A percentile compares a stretch with the other conserved stretches of the same genome.
phyloP scores from a whole-genome alignment of 2,329 filamentous ascomycete genomes.

The Lizonia empirigonia region DNA sequence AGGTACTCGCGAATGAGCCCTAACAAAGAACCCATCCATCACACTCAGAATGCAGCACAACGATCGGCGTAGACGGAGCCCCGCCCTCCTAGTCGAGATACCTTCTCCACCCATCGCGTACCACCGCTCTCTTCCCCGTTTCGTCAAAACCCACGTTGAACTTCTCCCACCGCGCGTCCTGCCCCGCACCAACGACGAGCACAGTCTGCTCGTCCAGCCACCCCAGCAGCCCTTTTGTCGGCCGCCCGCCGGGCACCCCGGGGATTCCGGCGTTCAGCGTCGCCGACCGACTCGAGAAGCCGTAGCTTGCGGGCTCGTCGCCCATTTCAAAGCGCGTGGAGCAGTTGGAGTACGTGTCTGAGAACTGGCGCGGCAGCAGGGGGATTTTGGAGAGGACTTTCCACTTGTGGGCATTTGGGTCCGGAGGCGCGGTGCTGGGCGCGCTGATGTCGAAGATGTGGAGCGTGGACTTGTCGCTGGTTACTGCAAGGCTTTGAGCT shows the following conservation, averaged over 20 bases:
- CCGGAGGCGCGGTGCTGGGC: conserved; percentile 6
- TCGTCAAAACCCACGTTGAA: conserved; percentile 61
- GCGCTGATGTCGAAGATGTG: conserved; percentile 85
- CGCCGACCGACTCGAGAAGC: conserved; percentile 36
- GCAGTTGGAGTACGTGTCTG: conserved; percentile 85
- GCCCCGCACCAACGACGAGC: conserved; percentile 77
- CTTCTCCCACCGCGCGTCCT: conserved; percentile 85
- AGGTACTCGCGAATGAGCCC: background rate
- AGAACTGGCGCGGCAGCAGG: conserved; percentile 83
- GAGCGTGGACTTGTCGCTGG: conserved; percentile 94
- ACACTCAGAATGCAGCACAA: background rate
- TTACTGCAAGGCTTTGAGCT: conserved; percentile 81
- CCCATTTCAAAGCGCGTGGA: conserved; percentile 82
- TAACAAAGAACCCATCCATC: background rate
- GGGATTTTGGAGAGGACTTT: conserved; percentile 83
- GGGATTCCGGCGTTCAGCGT: conserved; percentile 56
- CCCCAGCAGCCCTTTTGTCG: conserved; percentile 82
- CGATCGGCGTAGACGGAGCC: background rate
- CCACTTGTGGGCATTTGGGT: conserved; percentile 66
- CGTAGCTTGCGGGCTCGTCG: conserved; percentile 63
- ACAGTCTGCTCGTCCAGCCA: conserved; percentile 79
- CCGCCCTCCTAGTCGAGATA: conserved; percentile 60
- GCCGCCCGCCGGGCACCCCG: conserved; percentile 60
- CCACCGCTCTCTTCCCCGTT: conserved; percentile 69
- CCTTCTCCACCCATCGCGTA: conserved; percentile 80